Base-by-base conservation (phyloP, 345 rosid species). In the Tarenaya hassleriana region DNA sequence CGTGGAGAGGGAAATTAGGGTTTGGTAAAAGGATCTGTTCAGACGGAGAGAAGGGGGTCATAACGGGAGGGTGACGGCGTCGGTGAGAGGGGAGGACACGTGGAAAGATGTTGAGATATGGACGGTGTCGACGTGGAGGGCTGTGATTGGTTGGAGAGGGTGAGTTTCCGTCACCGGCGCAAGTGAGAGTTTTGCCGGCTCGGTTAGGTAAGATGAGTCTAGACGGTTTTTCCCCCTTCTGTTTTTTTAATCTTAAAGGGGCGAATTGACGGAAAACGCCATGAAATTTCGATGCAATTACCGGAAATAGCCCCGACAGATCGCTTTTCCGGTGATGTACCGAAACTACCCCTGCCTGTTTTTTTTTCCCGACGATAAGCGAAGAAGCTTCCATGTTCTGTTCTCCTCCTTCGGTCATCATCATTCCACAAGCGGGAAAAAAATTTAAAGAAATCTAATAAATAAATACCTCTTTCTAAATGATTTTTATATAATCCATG, bases 51-150 rank as follows among this genome's bases (percentile, higher is more conserved):
- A 40, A 54, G 73, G 55, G n/a, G n/a, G n/a, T n/a, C n/a, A n/a
- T 56, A 77, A 69, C 75, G 80, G 74, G 34, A 66, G 58, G 49
- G 52, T 64, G 76, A 76, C 78, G 83, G 75, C 80, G 77, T 73
- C 84, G 82, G 75, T 55, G 70, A 68, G 52, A 50, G 39, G 49
- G 16, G 38, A 44, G 58, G 74, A 68, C 88, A 81, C 84, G 84
- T 81, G 82, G 80, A 60, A 37, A 44, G 40, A 18, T 29, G 32
- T 15, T 42, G 46, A 56, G 43, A 16, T 60, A 48, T 42, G 62
- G 44, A 29, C 16, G 42, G 20, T 51, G 50, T 34, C 32, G 69
- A 71, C 56, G 62, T 72, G 74, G 69, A 39, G 41, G 46, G 41
- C 16, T 12, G 9, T 61, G 63, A 75, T 75, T 75, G 80, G 76